Evolutionary conservation across 208 protist species (phyloP).

Genomic region (Angomonas deanei): DNA sequence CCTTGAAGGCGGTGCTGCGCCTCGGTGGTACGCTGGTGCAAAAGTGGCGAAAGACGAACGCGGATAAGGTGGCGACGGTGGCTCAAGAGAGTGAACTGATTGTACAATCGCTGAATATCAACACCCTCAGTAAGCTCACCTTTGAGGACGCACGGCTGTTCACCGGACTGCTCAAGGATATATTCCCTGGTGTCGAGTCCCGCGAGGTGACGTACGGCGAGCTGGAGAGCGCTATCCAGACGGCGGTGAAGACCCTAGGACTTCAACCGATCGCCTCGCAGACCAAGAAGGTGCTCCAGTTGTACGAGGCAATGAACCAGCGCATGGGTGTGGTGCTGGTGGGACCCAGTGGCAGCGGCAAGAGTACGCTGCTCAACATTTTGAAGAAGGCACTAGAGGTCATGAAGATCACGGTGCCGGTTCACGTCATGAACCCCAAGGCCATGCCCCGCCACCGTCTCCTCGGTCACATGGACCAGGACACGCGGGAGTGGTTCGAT

Average conservation of each 20-base stretch:
- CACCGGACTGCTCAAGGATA: slow-evolving; percentile 84
- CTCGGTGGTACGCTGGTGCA: slow-evolving; percentile 86
- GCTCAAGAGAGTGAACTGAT: slow-evolving; percentile 88
- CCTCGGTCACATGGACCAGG: slow-evolving; percentile 94
- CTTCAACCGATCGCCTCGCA: slow-evolving; percentile 68
- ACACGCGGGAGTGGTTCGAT: slow-evolving; percentile 98
- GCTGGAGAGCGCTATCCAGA: slow-evolving; percentile 74
- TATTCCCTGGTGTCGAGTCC: slow-evolving; percentile 73
- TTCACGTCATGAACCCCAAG: slow-evolving; percentile 92
- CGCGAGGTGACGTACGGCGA: slow-evolving; percentile 74
- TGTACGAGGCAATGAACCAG: slow-evolving; percentile 91
- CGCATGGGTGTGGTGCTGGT: slow-evolving; percentile 94
- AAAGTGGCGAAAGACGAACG: slow-evolving; percentile 59
- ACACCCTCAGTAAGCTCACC: slow-evolving; percentile 97
- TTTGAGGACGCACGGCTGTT: slow-evolving; percentile 96
- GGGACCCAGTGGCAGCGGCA: slow-evolving; percentile 90
- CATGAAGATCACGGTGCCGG: slow-evolving; percentile 63
- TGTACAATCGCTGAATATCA: slow-evolving; percentile 94
- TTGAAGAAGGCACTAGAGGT: slow-evolving; percentile 78
- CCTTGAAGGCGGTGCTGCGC: slow-evolving; percentile 95
- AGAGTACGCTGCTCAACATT: slow-evolving; percentile 86
- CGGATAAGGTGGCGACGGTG: slow-evolving; percentile 64
- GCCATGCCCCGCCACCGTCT: slow-evolving; percentile 90
- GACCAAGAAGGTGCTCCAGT: slow-evolving; percentile 89
- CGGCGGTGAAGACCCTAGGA: slow-evolving; percentile 48